These are phyloP conservation scores for Auricularia heimuer DNA, from an alignment of 768 basidiomycete genomes.

Conservation along the genomic window DNA sequence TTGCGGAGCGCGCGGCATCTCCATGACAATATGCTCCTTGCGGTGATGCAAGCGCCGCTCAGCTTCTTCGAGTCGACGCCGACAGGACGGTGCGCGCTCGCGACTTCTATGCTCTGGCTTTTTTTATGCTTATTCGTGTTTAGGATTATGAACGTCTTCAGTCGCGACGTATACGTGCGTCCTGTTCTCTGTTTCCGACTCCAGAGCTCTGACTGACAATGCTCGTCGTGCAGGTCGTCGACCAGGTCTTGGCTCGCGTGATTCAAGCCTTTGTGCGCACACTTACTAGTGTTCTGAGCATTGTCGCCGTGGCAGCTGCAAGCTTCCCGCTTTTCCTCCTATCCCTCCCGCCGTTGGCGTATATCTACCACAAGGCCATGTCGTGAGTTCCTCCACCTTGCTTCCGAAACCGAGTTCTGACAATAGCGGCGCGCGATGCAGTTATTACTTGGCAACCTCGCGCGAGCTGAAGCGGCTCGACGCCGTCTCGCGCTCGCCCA, in stretches of 20 bases:
- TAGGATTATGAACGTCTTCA: slow-evolving; percentile 85
- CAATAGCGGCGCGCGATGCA: slow-evolving; percentile 17
- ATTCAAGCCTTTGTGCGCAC: slow-evolving; percentile 67
- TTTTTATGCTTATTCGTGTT: background rate
- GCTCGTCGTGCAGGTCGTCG: slow-evolving; percentile 34
- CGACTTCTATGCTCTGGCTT: background rate
- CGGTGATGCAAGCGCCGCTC: slow-evolving; percentile 74
- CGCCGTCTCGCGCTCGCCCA: slow-evolving; percentile 80
- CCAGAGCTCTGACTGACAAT: background rate
- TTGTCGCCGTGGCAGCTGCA: slow-evolving; percentile 54
- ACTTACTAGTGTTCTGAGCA: slow-evolving; percentile 28
- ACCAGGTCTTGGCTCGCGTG: slow-evolving; percentile 74
- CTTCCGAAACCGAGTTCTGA: no score
- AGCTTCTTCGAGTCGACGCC: slow-evolving; percentile 89
- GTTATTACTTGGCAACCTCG: slow-evolving; percentile 81
- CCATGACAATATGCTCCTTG: slow-evolving; percentile 74
- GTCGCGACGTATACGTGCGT: slow-evolving; percentile 71
- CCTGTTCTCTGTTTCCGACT: background rate
- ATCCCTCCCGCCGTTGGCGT: slow-evolving; percentile 62
- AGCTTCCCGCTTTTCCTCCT: slow-evolving; percentile 83
- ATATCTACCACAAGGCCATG: slow-evolving; percentile 76
- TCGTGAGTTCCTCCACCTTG: slow-evolving; percentile 30
- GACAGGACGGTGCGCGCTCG: slow-evolving; percentile 51
- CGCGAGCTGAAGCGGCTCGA: slow-evolving; percentile 84
- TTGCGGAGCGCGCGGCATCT: slow-evolving; percentile 62